Conservation (phyloP, 164 flowering plant genomes). For the Magnolia changhungtana region DNA sequence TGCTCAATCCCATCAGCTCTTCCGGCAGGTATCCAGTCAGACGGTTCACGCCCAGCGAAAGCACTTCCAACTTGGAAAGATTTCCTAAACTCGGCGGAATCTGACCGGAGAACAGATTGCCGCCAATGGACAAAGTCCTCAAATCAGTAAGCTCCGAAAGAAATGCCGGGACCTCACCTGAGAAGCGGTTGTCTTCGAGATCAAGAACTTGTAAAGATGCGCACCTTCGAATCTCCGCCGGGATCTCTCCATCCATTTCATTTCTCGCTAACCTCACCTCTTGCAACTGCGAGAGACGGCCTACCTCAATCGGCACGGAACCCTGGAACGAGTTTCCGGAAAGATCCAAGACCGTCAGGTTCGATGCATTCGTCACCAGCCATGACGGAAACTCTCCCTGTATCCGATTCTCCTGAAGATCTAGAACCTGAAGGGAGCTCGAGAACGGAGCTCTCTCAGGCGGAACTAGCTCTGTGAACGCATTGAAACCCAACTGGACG, state of each 20-base stretch:
- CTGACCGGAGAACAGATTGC: constrained; percentile 53
- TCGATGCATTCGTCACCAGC: constrained; percentile 39
- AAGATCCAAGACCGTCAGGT: constrained; percentile 43
- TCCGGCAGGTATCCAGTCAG: constrained; percentile 48
- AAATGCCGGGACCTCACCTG: constrained; percentile 47
- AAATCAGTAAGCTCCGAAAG: constrained; percentile 35
- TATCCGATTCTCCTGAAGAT: constrained; percentile 57
- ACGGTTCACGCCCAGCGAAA: constrained; percentile 48
- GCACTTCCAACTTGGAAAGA: constrained; percentile 31
- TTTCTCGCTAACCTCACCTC: constrained; percentile 66
- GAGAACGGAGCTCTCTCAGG: constrained; percentile 30
- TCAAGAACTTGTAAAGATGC: constrained; percentile 46
- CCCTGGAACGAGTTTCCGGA: constrained; percentile 52
- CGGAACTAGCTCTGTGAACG: constrained; percentile 47
- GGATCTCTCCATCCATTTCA: constrained; percentile 46
- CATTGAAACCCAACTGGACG: constrained; percentile 62
- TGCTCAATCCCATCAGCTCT: constrained; percentile 42
- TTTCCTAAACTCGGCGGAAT: constrained; percentile 39
- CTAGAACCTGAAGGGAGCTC: constrained; percentile 49
- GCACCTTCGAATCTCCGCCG: constrained; percentile 39
- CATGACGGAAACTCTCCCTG: constrained; percentile 55
- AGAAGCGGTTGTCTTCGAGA: constrained; percentile 50
- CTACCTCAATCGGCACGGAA: constrained; percentile 37
- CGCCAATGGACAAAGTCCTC: constrained; percentile 44
- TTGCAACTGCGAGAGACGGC: constrained; percentile 38